Percentiles rank a stretch among this genome's conserved stretches.
Evolutionary conservation across 2,329 filamentous ascomycete genomes (phyloP).

Genomic region (Bipolaris oryzae): DNA sequence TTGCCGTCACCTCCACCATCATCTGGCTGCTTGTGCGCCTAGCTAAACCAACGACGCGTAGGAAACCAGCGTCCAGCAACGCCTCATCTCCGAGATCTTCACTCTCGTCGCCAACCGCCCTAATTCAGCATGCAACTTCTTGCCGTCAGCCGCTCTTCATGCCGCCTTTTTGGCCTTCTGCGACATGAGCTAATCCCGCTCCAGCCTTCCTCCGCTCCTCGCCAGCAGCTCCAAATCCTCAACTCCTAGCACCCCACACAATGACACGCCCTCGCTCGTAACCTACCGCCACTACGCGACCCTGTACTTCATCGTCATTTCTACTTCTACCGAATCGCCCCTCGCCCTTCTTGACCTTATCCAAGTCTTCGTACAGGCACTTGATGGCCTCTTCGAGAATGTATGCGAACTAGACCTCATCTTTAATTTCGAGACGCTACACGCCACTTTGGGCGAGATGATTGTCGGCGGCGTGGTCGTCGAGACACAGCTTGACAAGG

Average conservation of each 20-base stretch:
- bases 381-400: conserved; percentile 96
- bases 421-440: conserved; percentile 97
- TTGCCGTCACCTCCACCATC: neutral
- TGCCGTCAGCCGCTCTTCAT: conserved; percentile 62
- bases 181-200: conserved; percentile 55
- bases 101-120: conserved; percentile 91
- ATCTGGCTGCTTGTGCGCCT: neutral
- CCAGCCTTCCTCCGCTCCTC: conserved; percentile 69
- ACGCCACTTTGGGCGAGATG: conserved; percentile 91
- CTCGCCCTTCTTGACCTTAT: conserved; percentile 95
- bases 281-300: conserved; percentile 99
- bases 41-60: conserved; percentile 47
- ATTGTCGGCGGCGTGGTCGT: conserved; percentile 93
- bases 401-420: conserved; percentile 98
- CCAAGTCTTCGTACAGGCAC: conserved; percentile 95
- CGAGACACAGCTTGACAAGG: conserved; percentile 86
- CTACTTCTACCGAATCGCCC: conserved; percentile 92
- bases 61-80: conserved; percentile 97
- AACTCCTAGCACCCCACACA: conserved; percentile 65
- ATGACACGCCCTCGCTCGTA: conserved; percentile 91
- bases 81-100: conserved; percentile 96
- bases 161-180: conserved; percentile 1
- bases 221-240: conserved; percentile 54
- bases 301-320: conserved; percentile 98
- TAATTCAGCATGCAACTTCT: conserved; percentile 93